Percentiles rank a stretch among this genome's conserved stretches.
Evolutionary conservation across 164 flowering plant species (phyloP).

Genomic region (Echeveria elegans): DNA sequence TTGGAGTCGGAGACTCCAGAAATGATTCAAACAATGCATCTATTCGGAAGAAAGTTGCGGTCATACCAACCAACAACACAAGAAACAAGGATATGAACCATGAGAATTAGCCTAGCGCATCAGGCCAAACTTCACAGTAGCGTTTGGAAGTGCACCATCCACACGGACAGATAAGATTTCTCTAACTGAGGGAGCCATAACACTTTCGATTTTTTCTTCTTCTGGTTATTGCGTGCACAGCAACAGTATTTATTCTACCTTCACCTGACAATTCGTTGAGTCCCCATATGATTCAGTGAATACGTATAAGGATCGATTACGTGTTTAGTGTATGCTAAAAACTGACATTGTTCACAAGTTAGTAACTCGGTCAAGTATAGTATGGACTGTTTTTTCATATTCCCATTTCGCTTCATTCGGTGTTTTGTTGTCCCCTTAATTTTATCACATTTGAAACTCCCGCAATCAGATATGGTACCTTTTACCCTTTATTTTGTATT

Average conservation of each 20-base stretch:
- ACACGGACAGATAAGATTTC: neutral
- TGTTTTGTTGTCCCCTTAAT: no score
- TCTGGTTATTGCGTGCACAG: neutral
- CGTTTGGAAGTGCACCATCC: neutral
- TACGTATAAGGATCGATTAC: neutral
- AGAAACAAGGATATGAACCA: neutral
- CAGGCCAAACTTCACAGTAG: neutral
- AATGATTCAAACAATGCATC: conserved; percentile 10
- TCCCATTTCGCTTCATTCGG: no score
- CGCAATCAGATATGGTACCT: no score
- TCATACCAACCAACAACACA: neutral
- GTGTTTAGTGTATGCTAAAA: neutral
- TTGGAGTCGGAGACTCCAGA: neutral
- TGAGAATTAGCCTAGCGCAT: neutral
- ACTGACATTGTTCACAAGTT: neutral
- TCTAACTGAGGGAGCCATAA: no score
- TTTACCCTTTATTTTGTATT: no score
- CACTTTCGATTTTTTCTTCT: no score
- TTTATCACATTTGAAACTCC: no score
- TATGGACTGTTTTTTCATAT: neutral
- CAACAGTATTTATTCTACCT: neutral
- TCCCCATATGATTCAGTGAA: neutral
- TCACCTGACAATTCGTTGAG: neutral
- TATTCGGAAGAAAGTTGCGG: conserved; percentile 11
- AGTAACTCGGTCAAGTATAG: neutral